Conservation (phyloP, 352 stramenopile species). For the Aphanomyces cochlioides region DNA sequence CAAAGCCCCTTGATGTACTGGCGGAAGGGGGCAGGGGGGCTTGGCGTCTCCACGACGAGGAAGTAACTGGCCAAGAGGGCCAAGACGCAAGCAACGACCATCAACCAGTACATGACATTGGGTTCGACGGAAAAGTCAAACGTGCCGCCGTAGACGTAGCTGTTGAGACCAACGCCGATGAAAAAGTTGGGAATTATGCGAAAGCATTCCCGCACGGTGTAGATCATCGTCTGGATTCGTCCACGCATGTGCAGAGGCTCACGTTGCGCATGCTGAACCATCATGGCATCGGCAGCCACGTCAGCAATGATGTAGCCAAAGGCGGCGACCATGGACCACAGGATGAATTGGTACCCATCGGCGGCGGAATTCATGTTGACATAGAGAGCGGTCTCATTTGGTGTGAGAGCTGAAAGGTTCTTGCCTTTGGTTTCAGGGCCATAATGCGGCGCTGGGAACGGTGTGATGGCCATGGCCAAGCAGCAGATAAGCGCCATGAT, state of each 20-base stretch:
- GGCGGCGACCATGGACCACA: constrained; percentile 63
- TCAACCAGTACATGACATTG: constrained; percentile 15
- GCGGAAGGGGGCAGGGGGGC: constrained; percentile 26
- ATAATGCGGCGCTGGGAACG: constrained; percentile 49
- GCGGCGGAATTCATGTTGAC: constrained; percentile 45
- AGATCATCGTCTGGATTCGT: constrained; percentile 53
- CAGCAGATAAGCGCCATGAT: constrained; percentile 30
- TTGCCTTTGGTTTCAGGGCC: constrained; percentile 32
- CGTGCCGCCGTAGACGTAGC: constrained; percentile 48
- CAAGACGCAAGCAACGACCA: constrained; percentile 41
- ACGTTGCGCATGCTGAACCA: constrained; percentile 69
- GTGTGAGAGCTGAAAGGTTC: constrained; percentile 35
- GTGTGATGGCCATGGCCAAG: constrained; percentile 43
- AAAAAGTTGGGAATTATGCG: constrained; percentile 43
- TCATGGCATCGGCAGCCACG: constrained; percentile 56
- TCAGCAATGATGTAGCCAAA: constrained; percentile 62
- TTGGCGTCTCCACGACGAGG: constrained; percentile 38
- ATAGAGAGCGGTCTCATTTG: constrained; percentile 32
- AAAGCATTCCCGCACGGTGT: constrained; percentile 50
- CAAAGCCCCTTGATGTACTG: constrained; percentile 51
- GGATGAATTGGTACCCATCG: constrained; percentile 47
- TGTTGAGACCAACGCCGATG: constrained; percentile 50
- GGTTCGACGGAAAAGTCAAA: constrained; percentile 53
- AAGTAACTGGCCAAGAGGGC: constrained; percentile 38
- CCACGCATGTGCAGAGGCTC: constrained; percentile 51